Percentiles rank a stretch among this genome's conserved stretches.
Evolutionary conservation across 2,329 filamentous ascomycete species (phyloP).

Genomic region (Paracamarosporium sp.): DNA sequence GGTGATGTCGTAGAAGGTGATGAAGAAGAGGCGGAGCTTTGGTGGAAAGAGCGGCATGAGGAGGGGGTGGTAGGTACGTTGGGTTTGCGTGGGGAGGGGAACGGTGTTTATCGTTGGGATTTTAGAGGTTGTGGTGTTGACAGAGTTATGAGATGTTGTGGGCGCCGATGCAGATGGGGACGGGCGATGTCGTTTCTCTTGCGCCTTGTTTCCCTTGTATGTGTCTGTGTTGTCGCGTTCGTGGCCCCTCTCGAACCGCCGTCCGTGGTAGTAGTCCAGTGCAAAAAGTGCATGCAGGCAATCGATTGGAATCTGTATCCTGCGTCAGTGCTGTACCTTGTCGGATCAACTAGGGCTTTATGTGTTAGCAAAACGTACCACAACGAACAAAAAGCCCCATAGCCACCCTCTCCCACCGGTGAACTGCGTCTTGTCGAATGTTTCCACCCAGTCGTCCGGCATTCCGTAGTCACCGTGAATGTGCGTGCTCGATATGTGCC

Average conservation of each 20-base stretch:
- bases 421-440: slow-evolving; percentile 14
- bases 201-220: neutral
- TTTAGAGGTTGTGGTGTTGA: neutral
- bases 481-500: slow-evolving; percentile 24
- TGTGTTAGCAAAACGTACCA: slow-evolving; percentile 4
- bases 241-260: slow-evolving; percentile 5
- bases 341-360: too few relatives aligned
- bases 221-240: neutral
- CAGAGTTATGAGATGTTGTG: neutral
- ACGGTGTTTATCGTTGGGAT: neutral
- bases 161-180: neutral
- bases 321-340: neutral
- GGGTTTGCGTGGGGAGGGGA: neutral
- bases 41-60: slow-evolving; percentile 2
- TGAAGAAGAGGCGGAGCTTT: neutral
- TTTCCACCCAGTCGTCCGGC: slow-evolving; percentile 18
- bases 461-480: slow-evolving; percentile 24
- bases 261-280: slow-evolving; percentile 20
- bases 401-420: slow-evolving; percentile 11
- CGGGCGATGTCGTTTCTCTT: neutral
- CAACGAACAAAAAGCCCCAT: slow-evolving; percentile 18
- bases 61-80: neutral
- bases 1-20: slow-evolving; percentile 13
- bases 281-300: slow-evolving; percentile 14
- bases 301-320: neutral